Percentiles rank a stretch among this genome's conserved stretches.
phyloP scores from a whole-genome alignment of 2,329 filamentous ascomycete genomes.

The Epichloe scottii region DNA sequence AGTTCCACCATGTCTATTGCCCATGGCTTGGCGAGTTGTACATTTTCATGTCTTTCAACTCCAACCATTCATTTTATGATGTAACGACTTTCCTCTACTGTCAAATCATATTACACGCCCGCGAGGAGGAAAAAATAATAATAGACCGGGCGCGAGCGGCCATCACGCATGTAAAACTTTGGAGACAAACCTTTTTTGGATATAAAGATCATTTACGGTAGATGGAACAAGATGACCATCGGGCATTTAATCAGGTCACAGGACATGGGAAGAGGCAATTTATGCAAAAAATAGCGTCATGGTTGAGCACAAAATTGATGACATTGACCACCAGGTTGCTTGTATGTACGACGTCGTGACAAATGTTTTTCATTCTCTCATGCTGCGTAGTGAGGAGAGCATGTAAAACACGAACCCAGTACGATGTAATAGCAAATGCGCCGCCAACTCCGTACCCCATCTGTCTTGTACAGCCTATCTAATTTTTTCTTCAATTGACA shows the following conservation, averaged over 20 bases:
- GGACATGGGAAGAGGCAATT: neutral
- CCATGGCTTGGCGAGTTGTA: neutral
- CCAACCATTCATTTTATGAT: neutral
- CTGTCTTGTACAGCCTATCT: neutral
- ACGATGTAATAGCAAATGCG: neutral
- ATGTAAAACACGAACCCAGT: neutral
- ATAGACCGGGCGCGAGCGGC: neutral
- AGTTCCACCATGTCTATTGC: neutral
- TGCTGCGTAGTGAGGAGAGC: too few relatives aligned
- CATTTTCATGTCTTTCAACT: neutral
- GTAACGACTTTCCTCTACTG: constrained; percentile 4
- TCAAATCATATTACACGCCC: constrained; percentile 23
- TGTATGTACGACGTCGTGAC: too few relatives aligned
- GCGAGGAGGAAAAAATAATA: constrained; percentile 10
- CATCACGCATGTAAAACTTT: neutral
- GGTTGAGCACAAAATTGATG: neutral
- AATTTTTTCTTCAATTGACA: neutral
- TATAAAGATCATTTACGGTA: neutral
- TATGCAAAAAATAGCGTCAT: neutral
- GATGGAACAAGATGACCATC: neutral
- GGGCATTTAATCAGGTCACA: neutral
- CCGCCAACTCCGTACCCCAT: neutral
- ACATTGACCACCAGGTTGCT: neutral
- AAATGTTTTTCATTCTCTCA: too few relatives aligned
- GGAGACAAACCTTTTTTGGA: neutral